These are phyloP conservation scores for Lunularia cruciata DNA, from an alignment of 225 moss, liverwort and hornwort species.

Conservation along the genomic window DNA sequence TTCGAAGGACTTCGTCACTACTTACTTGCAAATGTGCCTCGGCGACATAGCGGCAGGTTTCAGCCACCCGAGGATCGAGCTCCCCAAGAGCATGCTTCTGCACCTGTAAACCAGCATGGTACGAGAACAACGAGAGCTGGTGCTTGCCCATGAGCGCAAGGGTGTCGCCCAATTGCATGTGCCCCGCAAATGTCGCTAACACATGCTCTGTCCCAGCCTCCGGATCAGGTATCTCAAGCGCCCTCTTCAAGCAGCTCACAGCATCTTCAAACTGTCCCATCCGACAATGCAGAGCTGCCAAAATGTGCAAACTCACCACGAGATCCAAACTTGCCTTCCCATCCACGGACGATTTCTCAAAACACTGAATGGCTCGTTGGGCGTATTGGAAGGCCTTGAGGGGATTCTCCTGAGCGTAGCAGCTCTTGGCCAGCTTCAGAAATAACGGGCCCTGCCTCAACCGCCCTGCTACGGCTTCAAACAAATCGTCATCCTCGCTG, in stretches of 20 bases:
- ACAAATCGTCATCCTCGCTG: slow-evolving; percentile 38
- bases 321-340: slow-evolving; percentile 83
- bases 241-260: slow-evolving; percentile 60
- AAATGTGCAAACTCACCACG: slow-evolving; percentile 85
- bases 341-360: slow-evolving; percentile 71
- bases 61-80: slow-evolving; percentile 86
- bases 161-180: slow-evolving; percentile 98
- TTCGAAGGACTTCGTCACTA: too few relatives aligned
- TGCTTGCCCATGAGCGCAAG: slow-evolving; percentile 86
- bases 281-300: slow-evolving; percentile 90
- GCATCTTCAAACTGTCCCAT: slow-evolving; percentile 84
- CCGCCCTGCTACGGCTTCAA: not conserved
- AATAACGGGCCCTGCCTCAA: slow-evolving; percentile 55
- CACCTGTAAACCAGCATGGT: slow-evolving; percentile 71
- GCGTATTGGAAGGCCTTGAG: slow-evolving; percentile 85
- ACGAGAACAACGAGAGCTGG: slow-evolving; percentile 68
- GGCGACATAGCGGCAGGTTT: slow-evolving; percentile 95
- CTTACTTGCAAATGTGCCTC: slow-evolving; percentile 96
- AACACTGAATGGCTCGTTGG: slow-evolving; percentile 75
- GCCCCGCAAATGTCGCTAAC: slow-evolving; percentile 84
- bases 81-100: slow-evolving; percentile 94
- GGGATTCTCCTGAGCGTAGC: slow-evolving; percentile 72
- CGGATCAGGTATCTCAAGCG: slow-evolving; percentile 68
- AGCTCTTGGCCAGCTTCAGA: slow-evolving; percentile 87
- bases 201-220: slow-evolving; percentile 82